Base-by-base conservation (phyloP, 2,329 filamentous ascomycete genomes). In the Clarireedia homoeocarpa region DNA sequence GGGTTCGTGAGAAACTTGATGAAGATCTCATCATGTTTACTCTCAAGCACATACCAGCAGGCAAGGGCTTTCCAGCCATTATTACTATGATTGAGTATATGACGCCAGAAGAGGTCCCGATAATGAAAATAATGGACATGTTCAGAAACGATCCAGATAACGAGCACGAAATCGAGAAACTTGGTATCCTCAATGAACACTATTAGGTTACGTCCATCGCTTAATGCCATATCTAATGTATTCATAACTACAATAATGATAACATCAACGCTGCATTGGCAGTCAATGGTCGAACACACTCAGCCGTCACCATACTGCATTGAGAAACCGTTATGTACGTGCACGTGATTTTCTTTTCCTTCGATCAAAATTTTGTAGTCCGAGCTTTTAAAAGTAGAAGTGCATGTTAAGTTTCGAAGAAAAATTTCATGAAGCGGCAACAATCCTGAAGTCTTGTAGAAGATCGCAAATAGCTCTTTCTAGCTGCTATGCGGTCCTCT, bases 401-500 rank as follows among this genome's bases (percentile, higher is more conserved):
- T 51, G 52, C 51, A 58, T 59, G 55, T 50, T 7, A 14, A 27
- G 42, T 12, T 38, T 48, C 42, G 20, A 54, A 48, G 15, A n/a
- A 23, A 36, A 42, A 23, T 12, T 49, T 36, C 34, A 55, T 49
- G 58, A 51, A 58, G 48, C 23, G 24, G 52, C 45, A 56, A 27
- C 45, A 48, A 42, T 34, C 30, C 30, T 34, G 30, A 34, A 34
- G 30, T 30, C n/a, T 42, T 51, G 38, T 52, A 34, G 24, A 52
- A 49, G 45, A 50, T 53, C 38, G 51, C 51, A 55, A 55, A 53
- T 51, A 56, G 53, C 55, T 49, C 20, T 48, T 54, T 38, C 38
- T 42, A 65, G 60, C 59, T 65, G 65, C 56, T 65, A 70, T 69
- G 67, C 65, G 66, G 63, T 62, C 66, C 57, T 60, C 56, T 55